Conservation (phyloP, 805 yeast species). For the Clavispora asparagi region DNA sequence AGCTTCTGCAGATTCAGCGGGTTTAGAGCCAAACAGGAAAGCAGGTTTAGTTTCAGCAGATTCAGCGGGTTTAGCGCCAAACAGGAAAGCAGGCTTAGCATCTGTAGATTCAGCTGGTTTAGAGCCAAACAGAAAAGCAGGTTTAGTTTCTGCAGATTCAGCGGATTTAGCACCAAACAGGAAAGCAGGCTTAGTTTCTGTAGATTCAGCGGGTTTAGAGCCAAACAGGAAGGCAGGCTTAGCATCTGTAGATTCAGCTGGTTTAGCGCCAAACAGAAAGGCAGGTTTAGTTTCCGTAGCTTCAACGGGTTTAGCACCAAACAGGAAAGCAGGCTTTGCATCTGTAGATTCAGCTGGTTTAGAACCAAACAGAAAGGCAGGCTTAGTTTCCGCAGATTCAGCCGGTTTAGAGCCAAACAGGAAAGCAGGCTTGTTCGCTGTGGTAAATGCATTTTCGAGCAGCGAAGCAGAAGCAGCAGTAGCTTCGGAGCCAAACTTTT, state of each 20-base stretch:
- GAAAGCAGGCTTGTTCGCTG: constrained; percentile 4
- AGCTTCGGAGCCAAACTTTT: neutral
- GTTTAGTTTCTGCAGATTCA: constrained; percentile 3
- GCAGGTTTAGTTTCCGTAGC: neutral
- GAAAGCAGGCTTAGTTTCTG: constrained; percentile 13
- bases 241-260: neutral
- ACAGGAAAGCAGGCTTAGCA: constrained; percentile 12
- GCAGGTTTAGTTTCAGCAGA: constrained; percentile 4
- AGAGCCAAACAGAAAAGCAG: constrained; percentile 1
- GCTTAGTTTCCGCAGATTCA: constrained; percentile 8
- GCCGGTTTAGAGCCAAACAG: constrained; percentile 19
- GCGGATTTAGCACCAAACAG: constrained; percentile 6
- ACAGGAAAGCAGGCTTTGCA: constrained; percentile 12
- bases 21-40: constrained; percentile 8
- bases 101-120: constrained; percentile 4
- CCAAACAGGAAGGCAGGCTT: constrained; percentile 5
- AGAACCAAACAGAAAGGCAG: constrained; percentile 10
- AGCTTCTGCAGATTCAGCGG: neutral
- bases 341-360: constrained; percentile 3
- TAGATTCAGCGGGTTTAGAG: neutral
- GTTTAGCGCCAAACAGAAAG: neutral
- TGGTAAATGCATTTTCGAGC: neutral
- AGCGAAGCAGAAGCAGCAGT: neutral
- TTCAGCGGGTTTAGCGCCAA: constrained; percentile 5
- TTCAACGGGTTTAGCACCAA: constrained; percentile 18